Conservation (phyloP, 164 flowering plant genomes). For the Santalum album region DNA sequence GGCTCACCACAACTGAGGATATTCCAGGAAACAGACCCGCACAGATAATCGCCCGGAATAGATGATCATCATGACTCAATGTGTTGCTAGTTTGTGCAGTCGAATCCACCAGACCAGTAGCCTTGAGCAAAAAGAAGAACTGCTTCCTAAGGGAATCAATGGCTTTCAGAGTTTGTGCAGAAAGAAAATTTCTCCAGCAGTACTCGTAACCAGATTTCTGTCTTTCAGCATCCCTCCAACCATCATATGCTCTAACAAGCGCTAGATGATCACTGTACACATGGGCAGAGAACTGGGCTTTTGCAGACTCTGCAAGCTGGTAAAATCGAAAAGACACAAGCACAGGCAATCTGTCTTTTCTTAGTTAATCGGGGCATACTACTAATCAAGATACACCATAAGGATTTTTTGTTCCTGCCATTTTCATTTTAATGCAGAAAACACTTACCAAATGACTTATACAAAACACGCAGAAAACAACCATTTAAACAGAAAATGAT, state of each 20-base stretch:
- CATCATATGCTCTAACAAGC: not conserved
- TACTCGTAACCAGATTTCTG: not conserved
- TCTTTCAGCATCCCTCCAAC: conserved; percentile 3
- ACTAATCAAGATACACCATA: no score
- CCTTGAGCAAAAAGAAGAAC: conserved; percentile 4
- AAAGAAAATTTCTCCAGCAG: conserved; percentile 3
- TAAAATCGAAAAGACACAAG: not conserved
- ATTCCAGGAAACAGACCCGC: conserved; percentile 5
- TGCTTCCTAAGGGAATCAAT: conserved; percentile 1
- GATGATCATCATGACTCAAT: not conserved
- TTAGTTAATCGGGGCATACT: no score
- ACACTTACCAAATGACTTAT: no score
- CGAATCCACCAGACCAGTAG: not conserved
- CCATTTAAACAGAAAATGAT: no score
- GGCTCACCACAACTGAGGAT: not conserved
- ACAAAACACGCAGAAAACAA: no score
- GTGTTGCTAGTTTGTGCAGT: not conserved
- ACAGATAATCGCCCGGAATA: not conserved
- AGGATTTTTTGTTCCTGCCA: no score
- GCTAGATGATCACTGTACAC: conserved; percentile 2
- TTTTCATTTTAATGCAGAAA: no score
- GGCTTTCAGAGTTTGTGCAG: not conserved
- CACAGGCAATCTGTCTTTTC: no score
- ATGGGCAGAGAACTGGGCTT: not conserved
- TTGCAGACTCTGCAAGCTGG: not conserved